Base-by-base conservation (phyloP, 257 asterid genomes). In the Phtheirospermum japonicum region DNA sequence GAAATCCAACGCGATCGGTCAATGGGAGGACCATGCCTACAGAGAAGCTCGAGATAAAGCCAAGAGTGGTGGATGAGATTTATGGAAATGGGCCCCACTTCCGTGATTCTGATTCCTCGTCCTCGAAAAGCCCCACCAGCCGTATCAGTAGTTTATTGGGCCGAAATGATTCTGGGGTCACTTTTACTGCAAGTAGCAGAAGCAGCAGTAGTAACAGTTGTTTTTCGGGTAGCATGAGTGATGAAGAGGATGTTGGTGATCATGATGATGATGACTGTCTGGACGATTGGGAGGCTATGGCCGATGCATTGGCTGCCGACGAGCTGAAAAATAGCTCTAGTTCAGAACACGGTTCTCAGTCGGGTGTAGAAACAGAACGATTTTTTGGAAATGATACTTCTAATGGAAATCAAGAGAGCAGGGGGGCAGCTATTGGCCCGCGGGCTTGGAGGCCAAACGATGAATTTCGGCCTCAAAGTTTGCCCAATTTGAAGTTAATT, bases 281-380 rank as follows among this genome's bases (percentile, higher is more conserved):
- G 74, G 99, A 89, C 64, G 99, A 92, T 73, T 92, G 99, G 99
- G 99, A 92, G 69, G 85, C 95, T 59, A 70, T 87, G 73, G 97
- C 99, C 34, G 99, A 92, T 82, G 99, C 99, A 7, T 80, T 92
- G 79, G 89, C 86, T 54, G 91, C 90, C 48, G 65, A 75, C 0
- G 86, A 73, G 59, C 77, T 81, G 52, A 73, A 56, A 57, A 59
- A 48, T 48, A n/a, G 8, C 49, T 14, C 16, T 13, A 13, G 3
- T 12, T 42, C 49, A 42, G 49, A 34, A 54, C 59, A 58, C 17
- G 70, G 71, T 65, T 48, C 76, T 23, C 70, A 55, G 26, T 12
- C 33, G 33, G 78, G 66, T 30, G 37, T 32, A 16, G 56, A 14
- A 4, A 42, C 9, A 9, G 7, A 42, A 16, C 49, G 2, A 1